Evolutionary conservation across 345 rosid genomes (phyloP), one percentile per base, ranked within the genome.

Genomic region (Barbarea vulgaris): DNA sequence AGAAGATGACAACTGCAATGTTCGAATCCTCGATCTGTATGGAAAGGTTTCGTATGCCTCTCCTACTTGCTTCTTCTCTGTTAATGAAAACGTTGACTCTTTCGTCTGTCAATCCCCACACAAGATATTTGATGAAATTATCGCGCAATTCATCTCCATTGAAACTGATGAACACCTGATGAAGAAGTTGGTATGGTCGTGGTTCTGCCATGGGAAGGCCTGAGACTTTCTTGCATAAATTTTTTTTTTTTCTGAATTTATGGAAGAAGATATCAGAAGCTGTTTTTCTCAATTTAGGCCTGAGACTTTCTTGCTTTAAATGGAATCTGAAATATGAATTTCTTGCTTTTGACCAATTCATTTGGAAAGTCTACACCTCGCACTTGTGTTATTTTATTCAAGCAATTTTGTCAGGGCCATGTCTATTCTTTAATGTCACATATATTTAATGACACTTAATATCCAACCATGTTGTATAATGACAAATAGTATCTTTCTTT

Each of bases 101-200:
- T 19, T 34, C 64, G 3, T 41, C 42, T 25, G 36, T 24, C 24
- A 72, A 7, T 10, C 54, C 73, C 30, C 53, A 44, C 18, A 48
- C 39, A 14, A 66, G 64, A 41, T 78, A 57, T 48, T 15, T 64
- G 21, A 67, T 34, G 41, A 64, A 71, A 21, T 57, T 66, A 11
- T 71, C 51, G 5, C 61, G 52, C 2, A 10, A 7, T 7, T 72
- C 77, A 22, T 37, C 22, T 21, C 77, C 72, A 41, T 75, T 28
- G 62, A 72, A 72, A 59, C 72, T 66, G n/a, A 77, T 18, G 52
- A 77, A 71, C 14, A 72, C 63, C 18, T 64, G 76, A 51, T 31
- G 63, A 24, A 50, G 61, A 39, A 11, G 33, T 25, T 53, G 73
- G 33, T 67, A 50, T 9, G 33, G 59, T 51, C 12, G 19, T 50